phyloP scores from a whole-genome alignment of 345 rosid species.

The Eucalyptus rudis region DNA sequence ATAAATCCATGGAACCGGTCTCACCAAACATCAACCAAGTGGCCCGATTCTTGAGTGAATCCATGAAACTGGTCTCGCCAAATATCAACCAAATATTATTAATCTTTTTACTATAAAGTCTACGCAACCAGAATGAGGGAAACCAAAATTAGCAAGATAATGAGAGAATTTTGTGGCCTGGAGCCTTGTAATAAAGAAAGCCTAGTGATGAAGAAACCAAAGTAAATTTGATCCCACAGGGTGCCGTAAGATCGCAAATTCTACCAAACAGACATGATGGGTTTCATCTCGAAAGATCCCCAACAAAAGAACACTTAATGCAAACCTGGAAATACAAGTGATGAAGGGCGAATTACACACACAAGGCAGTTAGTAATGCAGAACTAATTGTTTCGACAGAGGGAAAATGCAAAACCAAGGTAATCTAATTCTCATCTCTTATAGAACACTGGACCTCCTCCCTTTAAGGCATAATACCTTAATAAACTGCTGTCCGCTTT shows the following conservation, averaged over 20 bases:
- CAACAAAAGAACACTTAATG: slow-evolving; percentile 20
- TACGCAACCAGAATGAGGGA: not conserved
- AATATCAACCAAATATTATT: no score
- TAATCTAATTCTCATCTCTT: not conserved
- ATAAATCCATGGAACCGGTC: rapidly evolving
- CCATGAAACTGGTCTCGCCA: no score
- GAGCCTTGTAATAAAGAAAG: no score
- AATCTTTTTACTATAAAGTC: no score
- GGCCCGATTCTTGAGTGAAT: no score
- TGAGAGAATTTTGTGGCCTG: not conserved
- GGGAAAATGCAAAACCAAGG: not conserved
- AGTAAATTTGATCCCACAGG: not conserved
- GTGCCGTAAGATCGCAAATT: not conserved
- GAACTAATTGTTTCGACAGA: not conserved
- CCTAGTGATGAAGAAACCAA: not conserved
- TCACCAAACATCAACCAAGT: no score
- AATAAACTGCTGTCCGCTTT: slow-evolving; percentile 43
- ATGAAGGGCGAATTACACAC: not conserved
- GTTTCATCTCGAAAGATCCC: not conserved
- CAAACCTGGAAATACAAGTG: slow-evolving; percentile 31
- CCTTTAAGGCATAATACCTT: slow-evolving; percentile 21
- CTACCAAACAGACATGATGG: not conserved
- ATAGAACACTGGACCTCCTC: not conserved
- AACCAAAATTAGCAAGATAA: not conserved
- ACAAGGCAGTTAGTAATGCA: not conserved